Percentiles rank a stretch among this genome's conserved stretches.
Conservation (phyloP, 768 basidiomycete genomes). For the Leccinum imitatum region DNA sequence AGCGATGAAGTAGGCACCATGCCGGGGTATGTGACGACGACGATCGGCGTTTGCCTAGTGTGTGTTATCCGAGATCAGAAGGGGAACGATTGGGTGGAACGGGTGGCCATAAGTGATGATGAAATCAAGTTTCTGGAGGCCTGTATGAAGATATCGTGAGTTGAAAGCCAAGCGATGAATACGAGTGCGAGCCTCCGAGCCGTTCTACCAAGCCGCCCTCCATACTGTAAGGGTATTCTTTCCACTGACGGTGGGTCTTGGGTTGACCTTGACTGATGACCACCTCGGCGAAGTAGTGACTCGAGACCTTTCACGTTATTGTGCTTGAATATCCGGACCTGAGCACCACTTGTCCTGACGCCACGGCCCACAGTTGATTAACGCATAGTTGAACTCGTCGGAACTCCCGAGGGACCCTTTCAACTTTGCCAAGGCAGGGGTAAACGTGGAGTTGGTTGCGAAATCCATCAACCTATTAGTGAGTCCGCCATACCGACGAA, state of each 20-base stretch:
- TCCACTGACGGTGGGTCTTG: conserved; percentile 98
- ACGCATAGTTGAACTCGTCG: conserved; percentile 95
- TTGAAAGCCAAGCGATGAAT: conserved; percentile 59
- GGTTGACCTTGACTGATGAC: conserved; percentile 97
- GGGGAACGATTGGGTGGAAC: no score
- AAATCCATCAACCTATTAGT: no score
- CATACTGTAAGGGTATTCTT: conserved; percentile 98
- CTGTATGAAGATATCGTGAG: no score
- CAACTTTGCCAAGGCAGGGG: no score
- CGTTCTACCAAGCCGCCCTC: conserved; percentile 95
- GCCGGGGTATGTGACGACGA: no score
- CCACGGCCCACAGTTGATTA: conserved; percentile 76
- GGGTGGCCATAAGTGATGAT: no score
- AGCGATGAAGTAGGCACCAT: no score
- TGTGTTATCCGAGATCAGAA: no score
- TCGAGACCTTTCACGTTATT: conserved; percentile 90
- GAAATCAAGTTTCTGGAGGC: no score
- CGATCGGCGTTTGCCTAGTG: no score
- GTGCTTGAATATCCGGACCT: conserved; percentile 94
- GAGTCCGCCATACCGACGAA: no score
- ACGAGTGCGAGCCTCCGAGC: conserved; percentile 78
- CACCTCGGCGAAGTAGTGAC: conserved; percentile 65
- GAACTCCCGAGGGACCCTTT: conserved; percentile 79
- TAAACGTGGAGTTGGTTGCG: no score
- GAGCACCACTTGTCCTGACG: conserved; percentile 82